Base-by-base conservation (phyloP, 129 eudicot genomes). In the Tanacetum coccineum region DNA sequence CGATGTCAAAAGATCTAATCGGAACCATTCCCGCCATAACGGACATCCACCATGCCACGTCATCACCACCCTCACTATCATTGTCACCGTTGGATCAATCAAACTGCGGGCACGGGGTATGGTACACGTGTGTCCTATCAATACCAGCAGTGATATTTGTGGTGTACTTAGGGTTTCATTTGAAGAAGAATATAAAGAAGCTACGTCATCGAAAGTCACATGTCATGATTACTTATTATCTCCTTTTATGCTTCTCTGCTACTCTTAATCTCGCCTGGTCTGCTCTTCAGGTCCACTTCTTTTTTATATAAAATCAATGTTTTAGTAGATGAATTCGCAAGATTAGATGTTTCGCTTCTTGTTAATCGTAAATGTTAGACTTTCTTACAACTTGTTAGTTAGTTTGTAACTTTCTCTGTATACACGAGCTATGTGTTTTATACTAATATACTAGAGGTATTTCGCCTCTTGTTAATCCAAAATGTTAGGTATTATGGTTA, bases 251-350 rank as follows among this genome's bases (percentile, higher is more conserved):
- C 89, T 25, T 80, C 67, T 70, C 87, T 6, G 82, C 82, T 32
- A 69, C 80, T 47, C 87, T 88, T 67, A 85, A 88, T 72, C 78
- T 88, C 20, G 74, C 84, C 19, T 88, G 96, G 96, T 78, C 81
- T 45, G 68, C 78, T 71, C 84, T 82, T 73, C 96, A 88, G 87
- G 96, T 87, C 53, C 32, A 28, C 4, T 28, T 28, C 32, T 0
- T 28, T 28, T 28, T 28, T 28, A 28, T 26, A 2, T 2, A 26
- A 26, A 26, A 2, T 2, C n/a, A n/a, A n/a, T 26, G 4, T 26
- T 26, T 3, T 26, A 26, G 30, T 26, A 26, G 30, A 26, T 26
- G 4, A 25, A 2, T 26, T 26, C 4, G 30, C 30, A 4, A 0
- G 3, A 3, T 26, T 26, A 26, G 30, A 4, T 25, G 2, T 25